Conservation (phyloP, 441 rosid species). For the Jatropha podagrica region DNA sequence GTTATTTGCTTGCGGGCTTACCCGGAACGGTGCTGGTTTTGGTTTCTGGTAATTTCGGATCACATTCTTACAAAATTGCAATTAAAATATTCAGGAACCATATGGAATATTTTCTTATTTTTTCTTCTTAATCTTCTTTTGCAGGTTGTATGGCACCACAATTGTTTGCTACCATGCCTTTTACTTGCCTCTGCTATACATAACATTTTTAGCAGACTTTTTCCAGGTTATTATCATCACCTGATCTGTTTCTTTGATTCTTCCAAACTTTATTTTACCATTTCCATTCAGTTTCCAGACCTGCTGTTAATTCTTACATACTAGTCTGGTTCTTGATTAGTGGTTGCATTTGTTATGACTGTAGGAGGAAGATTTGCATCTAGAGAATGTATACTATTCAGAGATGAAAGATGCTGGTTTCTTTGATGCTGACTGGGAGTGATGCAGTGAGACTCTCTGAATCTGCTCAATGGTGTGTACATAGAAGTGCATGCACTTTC, state of each 20-base stretch:
- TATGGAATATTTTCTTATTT: conserved; percentile 11
- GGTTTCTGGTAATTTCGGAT: conserved; percentile 66
- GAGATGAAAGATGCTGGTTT: conserved; percentile 97
- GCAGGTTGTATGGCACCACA: conserved; percentile 72
- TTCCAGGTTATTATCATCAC: conserved; percentile 57
- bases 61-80: not conserved
- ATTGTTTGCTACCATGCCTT: conserved; percentile 78
- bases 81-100: not conserved
- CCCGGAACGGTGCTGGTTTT: conserved; percentile 59
- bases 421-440: conserved; percentile 89
- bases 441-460: conserved; percentile 17
- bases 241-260: not conserved
- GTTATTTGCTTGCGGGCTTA: conserved; percentile 63
- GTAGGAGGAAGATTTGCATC: conserved; percentile 79
- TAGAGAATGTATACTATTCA: conserved; percentile 85
- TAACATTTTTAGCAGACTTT: conserved; percentile 85
- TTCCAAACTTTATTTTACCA: not conserved
- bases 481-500: conserved; percentile 26
- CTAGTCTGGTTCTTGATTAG: conserved; percentile 3
- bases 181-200: conserved; percentile 79
- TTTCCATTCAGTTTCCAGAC: not conserved
- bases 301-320: not conserved
- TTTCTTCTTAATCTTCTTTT: conserved; percentile 14
- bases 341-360: conserved; percentile 17
- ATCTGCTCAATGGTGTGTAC: conserved; percentile 22